Conservation (phyloP, 2,329 filamentous ascomycete genomes). For the Nannizzia gypsea region DNA sequence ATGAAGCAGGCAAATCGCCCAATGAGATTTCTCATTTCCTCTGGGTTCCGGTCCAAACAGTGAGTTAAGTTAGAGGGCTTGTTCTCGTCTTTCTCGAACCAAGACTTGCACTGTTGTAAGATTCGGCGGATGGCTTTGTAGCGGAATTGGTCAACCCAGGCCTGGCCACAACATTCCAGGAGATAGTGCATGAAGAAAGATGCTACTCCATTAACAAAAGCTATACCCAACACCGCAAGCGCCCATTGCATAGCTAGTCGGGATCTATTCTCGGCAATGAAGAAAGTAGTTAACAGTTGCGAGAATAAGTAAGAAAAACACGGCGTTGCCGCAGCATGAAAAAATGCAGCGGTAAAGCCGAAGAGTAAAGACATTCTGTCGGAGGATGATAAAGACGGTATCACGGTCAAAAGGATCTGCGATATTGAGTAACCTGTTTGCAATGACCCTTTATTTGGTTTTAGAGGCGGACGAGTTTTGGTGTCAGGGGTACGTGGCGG, state of each 20-base stretch:
- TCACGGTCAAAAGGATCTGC: conserved; percentile 56
- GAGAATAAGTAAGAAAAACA: conserved; percentile 67
- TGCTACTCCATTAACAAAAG: conserved; percentile 52
- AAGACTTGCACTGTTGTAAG: conserved; percentile 61
- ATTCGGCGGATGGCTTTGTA: conserved; percentile 56
- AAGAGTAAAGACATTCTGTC: conserved; percentile 46
- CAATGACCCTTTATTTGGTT: neutral
- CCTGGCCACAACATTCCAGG: conserved; percentile 58
- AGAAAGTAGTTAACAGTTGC: conserved; percentile 59
- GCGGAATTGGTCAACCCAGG: conserved; percentile 65
- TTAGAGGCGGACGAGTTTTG: neutral
- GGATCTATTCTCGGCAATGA: conserved; percentile 40
- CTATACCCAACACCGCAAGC: conserved; percentile 55
- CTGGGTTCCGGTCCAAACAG: conserved; percentile 66
- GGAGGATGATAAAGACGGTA: conserved; percentile 48
- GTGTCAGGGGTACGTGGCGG: too few species aligned
- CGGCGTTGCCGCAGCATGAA: conserved; percentile 57
- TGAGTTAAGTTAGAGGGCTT: conserved; percentile 53
- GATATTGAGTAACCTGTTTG: conserved; percentile 27
- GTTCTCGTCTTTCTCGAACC: conserved; percentile 63
- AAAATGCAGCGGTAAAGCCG: conserved; percentile 49
- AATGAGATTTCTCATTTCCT: conserved; percentile 76
- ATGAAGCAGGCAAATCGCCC: conserved; percentile 63
- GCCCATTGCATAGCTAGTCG: conserved; percentile 54
- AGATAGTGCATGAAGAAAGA: conserved; percentile 58